Percentiles rank a stretch among this genome's conserved stretches.
phyloP scores from a whole-genome alignment of 345 rosid genomes.

The Iberis pinnata region DNA sequence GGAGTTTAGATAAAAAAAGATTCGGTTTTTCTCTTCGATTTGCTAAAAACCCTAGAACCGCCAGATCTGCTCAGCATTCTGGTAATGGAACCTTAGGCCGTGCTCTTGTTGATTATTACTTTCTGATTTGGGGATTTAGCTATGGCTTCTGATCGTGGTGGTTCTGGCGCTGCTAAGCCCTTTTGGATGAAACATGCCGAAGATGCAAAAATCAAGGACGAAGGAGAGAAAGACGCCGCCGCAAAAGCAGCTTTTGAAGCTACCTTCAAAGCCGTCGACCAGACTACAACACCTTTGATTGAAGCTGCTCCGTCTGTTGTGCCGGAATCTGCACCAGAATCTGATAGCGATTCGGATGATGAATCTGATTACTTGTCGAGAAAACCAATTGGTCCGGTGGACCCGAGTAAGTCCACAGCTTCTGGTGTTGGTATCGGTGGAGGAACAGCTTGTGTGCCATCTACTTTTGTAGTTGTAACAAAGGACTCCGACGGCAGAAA shows the following conservation, averaged over 20 bases:
- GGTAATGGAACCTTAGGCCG: slow-evolving; percentile 21
- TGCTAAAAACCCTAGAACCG: slow-evolving; percentile 24
- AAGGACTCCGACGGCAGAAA: slow-evolving; percentile 91
- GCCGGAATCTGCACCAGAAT: slow-evolving; percentile 40
- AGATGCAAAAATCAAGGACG: slow-evolving; percentile 83
- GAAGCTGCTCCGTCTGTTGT: slow-evolving; percentile 40
- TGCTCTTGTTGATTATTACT: not conserved
- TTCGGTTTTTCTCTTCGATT: slow-evolving; percentile 11
- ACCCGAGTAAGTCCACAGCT: slow-evolving; percentile 75
- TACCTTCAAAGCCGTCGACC: slow-evolving; percentile 62
- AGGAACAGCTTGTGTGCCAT: slow-evolving; percentile 85
- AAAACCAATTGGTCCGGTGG: slow-evolving; percentile 87
- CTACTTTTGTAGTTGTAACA: slow-evolving; percentile 66
- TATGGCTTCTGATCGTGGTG: slow-evolving; percentile 45
- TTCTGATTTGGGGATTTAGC: not conserved
- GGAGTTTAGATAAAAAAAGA: not conserved
- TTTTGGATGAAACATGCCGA: slow-evolving; percentile 97
- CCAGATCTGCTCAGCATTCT: slow-evolving; percentile 5
- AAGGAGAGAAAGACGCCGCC: slow-evolving; percentile 85
- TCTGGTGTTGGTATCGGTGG: slow-evolving; percentile 92
- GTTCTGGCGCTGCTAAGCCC: slow-evolving; percentile 41
- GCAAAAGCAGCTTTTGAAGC: slow-evolving; percentile 98
- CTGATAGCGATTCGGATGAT: slow-evolving; percentile 73
- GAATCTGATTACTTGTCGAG: slow-evolving; percentile 54
- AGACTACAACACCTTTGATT: slow-evolving; percentile 35